phyloP scores from a whole-genome alignment of 164 flowering plant species.

The Kalanchoe fedtschenkoi region DNA sequence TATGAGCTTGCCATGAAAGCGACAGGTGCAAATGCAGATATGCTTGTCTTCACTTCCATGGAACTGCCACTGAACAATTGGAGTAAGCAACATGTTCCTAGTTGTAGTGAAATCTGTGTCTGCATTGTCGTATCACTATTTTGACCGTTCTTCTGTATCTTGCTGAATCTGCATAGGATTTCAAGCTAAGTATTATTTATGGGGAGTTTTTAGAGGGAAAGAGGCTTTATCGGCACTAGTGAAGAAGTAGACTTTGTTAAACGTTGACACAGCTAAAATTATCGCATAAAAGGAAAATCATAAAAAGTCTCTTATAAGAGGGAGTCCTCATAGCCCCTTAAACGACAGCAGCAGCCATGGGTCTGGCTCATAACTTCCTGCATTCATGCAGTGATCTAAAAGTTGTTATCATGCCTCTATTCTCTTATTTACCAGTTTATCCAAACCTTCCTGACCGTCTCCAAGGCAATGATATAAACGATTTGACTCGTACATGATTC shows the following conservation, averaged over 20 bases:
- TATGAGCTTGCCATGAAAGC: conserved; percentile 32
- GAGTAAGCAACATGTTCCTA: conserved; percentile 27
- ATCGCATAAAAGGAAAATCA: background rate
- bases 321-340: conserved; percentile 15
- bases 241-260: background rate
- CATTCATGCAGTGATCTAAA: no score
- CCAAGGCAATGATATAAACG: no score
- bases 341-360: conserved; percentile 12
- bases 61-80: conserved; percentile 23
- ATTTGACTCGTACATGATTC: no score
- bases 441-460: no score
- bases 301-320: background rate
- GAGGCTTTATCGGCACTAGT: conserved; percentile 13
- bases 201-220: conserved; percentile 40
- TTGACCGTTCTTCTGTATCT: background rate
- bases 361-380: conserved; percentile 9
- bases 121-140: background rate
- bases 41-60: conserved; percentile 36
- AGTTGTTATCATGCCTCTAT: no score
- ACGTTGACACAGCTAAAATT: conserved; percentile 2
- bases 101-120: no score
- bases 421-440: no score
- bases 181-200: conserved; percentile 28
- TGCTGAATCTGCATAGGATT: conserved; percentile 28
- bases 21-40: conserved; percentile 26